Conservation (phyloP, 164 flowering plant genomes). For the Aristolochia contorta region DNA sequence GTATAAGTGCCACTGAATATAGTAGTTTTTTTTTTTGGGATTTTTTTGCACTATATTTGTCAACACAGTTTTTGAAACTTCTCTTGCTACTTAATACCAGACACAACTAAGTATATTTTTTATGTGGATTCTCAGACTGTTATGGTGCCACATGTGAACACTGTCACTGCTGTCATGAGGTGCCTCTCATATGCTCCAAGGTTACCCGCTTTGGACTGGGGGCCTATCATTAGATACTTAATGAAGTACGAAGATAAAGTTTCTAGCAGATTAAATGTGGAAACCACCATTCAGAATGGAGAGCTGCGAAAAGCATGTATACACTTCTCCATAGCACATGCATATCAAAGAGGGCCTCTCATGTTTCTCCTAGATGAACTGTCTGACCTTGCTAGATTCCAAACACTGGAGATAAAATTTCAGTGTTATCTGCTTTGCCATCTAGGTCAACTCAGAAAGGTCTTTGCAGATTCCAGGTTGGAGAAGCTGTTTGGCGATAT, state of each 20-base stretch:
- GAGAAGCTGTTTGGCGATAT: constrained; percentile 60
- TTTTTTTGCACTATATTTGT: no score
- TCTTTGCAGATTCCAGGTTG: constrained; percentile 65
- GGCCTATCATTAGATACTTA: constrained; percentile 63
- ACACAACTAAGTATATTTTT: no score
- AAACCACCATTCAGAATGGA: constrained; percentile 22
- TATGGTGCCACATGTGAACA: constrained; percentile 22
- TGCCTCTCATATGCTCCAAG: constrained; percentile 81
- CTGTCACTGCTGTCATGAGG: constrained; percentile 44
- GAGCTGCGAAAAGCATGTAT: constrained; percentile 59
- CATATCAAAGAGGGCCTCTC: constrained; percentile 52
- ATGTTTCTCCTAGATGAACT: constrained; percentile 71
- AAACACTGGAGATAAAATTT: constrained; percentile 57
- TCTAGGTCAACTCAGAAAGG: constrained; percentile 41
- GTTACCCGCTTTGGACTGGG: constrained; percentile 84
- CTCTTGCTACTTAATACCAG: no score
- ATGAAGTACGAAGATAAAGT: constrained; percentile 69
- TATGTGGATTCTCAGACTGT: constrained; percentile 21
- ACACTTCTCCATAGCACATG: constrained; percentile 61
- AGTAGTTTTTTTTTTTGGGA: no score
- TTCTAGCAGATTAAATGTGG: constrained; percentile 18
- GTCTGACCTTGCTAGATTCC: constrained; percentile 63
- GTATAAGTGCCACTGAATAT: no score
- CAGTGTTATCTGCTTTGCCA: constrained; percentile 54
- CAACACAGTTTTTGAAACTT: no score